Conservation (phyloP, 768 basidiomycete genomes). For the Rhodotorula graminis region DNA sequence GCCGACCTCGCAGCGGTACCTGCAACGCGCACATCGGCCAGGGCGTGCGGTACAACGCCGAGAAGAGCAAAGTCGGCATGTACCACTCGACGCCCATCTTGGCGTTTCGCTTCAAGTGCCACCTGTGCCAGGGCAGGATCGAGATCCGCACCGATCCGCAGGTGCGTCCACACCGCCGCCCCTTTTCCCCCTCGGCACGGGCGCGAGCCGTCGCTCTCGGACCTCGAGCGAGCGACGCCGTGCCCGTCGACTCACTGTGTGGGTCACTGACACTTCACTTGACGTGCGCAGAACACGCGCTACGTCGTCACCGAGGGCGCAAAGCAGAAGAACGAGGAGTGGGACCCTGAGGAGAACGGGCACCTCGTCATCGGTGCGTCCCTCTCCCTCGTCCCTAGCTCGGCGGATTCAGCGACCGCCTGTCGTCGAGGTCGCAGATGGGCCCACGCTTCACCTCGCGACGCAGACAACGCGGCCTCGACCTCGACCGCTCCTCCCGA, state of each 20-base stretch:
- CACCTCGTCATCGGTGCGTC: constrained; percentile 27
- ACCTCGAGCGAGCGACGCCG: no score
- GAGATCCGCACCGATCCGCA: constrained; percentile 97
- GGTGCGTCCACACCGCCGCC: constrained; percentile 51
- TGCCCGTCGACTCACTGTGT: no score
- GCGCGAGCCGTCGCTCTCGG: no score
- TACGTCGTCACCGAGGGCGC: constrained; percentile 91
- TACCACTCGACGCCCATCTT: constrained; percentile 94
- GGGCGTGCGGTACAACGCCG: constrained; percentile 99
- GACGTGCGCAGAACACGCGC: constrained; percentile 72
- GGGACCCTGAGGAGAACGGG: constrained; percentile 58
- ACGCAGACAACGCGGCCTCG: constrained; percentile 63
- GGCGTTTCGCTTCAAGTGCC: constrained; percentile 96
- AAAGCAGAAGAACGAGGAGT: constrained; percentile 89
- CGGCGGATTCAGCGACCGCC: no score
- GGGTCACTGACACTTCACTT: no score
- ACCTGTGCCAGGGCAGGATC: constrained; percentile 93
- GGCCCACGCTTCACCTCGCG: no score
- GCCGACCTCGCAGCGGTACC: constrained; percentile 60
- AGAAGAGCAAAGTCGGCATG: constrained; percentile 92
- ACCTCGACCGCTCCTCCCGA: constrained; percentile 57
- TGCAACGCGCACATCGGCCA: constrained; percentile 97
- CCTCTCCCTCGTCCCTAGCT: no score
- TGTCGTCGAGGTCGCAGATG: no score
- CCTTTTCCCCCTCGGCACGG: not conserved